Base-by-base conservation (phyloP, 139 green algal species). In the Chlorella sp. region DNA sequence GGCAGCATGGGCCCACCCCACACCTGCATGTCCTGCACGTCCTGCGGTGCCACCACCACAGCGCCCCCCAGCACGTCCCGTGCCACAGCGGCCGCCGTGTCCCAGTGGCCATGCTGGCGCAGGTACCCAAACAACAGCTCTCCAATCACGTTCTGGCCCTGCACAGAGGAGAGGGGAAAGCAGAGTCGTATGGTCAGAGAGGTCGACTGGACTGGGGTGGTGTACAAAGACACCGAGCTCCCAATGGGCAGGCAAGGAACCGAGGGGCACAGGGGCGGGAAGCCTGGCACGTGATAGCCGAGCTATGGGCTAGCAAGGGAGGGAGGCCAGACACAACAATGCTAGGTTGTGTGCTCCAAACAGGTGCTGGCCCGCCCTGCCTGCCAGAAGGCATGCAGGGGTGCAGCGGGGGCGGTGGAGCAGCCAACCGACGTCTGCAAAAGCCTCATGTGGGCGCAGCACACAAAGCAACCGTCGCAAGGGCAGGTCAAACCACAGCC, bases 51-150 rank as follows among this genome's bases (percentile, higher is more conserved):
- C 61, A 95, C 91, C 71, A 89, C 37, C 64, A 89, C 82, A 5
- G 57, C 64, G 15, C 86, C 89, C 24, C 81, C 88, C 57, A 97
- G 91, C 88, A 96, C 89, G 73, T 97, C 95, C 0, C 91, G 89
- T 0, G 88, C 95, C 77, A 96, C 92, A 28, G 90, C 86, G 11
- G 71, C 85, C 11, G 95, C 95, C 21, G 91, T 95, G 18, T 92
- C 89, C 90, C 91, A 95, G 90, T 92, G 92, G 0, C 95, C 92
- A 40, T 96, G 90, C 89, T 97, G 96, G 48, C 92, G 57, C 68
- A 97, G 86, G 86, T 97, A 94, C 64, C 94, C 91, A 90, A 97
- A 96, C 57, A 97, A 78, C 0, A 97, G 91, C 90, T 93, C 87
- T 7, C 92, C 94, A 57, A 96, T 64, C n/a, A 96, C 85, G 76